Conservation (phyloP, 768 basidiomycete genomes). For the Butyriboletus loyo region DNA sequence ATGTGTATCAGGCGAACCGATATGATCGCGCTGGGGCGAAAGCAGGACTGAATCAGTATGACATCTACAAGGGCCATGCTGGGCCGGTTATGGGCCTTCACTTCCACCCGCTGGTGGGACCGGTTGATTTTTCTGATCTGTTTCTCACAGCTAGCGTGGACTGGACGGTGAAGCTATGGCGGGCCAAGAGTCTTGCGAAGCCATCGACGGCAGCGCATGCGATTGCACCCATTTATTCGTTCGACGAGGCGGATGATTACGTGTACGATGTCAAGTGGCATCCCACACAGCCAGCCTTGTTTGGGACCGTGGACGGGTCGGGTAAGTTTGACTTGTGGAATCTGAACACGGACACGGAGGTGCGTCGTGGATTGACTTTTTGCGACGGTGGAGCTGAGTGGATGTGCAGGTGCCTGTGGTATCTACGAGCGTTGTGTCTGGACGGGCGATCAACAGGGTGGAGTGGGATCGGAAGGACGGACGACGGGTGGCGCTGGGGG, state of each 20-base stretch:
- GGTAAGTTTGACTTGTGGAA: constrained; percentile 99
- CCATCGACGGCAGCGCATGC: constrained; percentile 53
- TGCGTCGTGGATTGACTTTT: constrained; percentile 39
- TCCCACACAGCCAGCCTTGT: constrained; percentile 89
- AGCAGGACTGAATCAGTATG: constrained; percentile 90
- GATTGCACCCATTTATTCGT: constrained; percentile 82
- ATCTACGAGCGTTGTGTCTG: constrained; percentile 77
- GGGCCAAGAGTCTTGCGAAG: constrained; percentile 74
- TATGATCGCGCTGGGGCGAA: constrained; percentile 97
- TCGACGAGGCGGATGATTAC: constrained; percentile 98
- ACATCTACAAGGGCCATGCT: constrained; percentile 89
- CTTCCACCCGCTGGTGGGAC: constrained; percentile 90
- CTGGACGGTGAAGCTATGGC: constrained; percentile 99
- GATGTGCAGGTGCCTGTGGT: constrained; percentile 77
- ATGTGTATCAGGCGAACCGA: constrained; percentile 93
- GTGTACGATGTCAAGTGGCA: constrained; percentile 99
- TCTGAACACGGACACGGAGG: constrained; percentile 94
- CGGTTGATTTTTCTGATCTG: constrained; percentile 92
- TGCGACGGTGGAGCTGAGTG: constrained; percentile 1
- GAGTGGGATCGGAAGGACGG: constrained; percentile 95
- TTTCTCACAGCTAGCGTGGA: constrained; percentile 93
- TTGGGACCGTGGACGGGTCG: constrained; percentile 91
- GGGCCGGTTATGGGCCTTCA: constrained; percentile 93
- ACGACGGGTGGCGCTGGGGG: constrained; percentile 83
- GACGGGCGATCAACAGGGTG: constrained; percentile 90